phyloP scores from a whole-genome alignment of 2,329 filamentous ascomycete species.

The Chrysoporthe cubensis region DNA sequence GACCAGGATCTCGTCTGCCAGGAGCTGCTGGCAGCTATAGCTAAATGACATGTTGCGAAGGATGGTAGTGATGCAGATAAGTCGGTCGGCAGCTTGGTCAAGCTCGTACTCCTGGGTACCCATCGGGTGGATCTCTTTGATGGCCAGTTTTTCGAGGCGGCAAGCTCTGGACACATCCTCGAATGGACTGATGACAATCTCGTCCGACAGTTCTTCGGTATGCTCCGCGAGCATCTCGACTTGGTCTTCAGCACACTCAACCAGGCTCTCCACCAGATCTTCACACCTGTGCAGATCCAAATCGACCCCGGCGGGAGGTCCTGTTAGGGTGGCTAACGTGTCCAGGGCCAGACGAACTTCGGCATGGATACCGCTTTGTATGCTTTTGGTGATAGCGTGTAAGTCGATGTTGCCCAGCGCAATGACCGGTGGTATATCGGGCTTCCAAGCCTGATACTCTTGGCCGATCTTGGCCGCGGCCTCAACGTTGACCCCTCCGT shows the following conservation, averaged over 20 bases:
- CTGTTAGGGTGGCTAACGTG: conserved; percentile 72
- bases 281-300: conserved; percentile 75
- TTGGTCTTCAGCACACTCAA: conserved; percentile 91
- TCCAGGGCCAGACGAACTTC: conserved; percentile 92
- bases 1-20: conserved; percentile 75
- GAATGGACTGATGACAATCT: conserved; percentile 80
- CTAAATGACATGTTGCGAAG: conserved; percentile 90
- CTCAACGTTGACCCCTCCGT: conserved; percentile 74
- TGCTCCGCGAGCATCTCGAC: conserved; percentile 83
- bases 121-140: conserved; percentile 75
- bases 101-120: conserved; percentile 80
- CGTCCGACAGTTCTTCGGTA: conserved; percentile 83
- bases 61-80: conserved; percentile 91
- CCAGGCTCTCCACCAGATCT: conserved; percentile 82
- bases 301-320: conserved; percentile 60
- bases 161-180: conserved; percentile 86
- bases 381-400: conserved; percentile 82
- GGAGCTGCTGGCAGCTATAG: conserved; percentile 70
- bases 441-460: conserved; percentile 70
- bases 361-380: conserved; percentile 86
- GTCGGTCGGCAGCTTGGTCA: conserved; percentile 81
- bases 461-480: conserved; percentile 67
- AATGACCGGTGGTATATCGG: conserved; percentile 72
- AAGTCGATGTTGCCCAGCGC: conserved; percentile 91
- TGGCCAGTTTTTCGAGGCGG: conserved; percentile 69